Percentiles rank a stretch among this genome's conserved stretches.
Evolutionary conservation across 2,329 filamentous ascomycete genomes (phyloP).

Genomic region (Fusarium sp.): DNA sequence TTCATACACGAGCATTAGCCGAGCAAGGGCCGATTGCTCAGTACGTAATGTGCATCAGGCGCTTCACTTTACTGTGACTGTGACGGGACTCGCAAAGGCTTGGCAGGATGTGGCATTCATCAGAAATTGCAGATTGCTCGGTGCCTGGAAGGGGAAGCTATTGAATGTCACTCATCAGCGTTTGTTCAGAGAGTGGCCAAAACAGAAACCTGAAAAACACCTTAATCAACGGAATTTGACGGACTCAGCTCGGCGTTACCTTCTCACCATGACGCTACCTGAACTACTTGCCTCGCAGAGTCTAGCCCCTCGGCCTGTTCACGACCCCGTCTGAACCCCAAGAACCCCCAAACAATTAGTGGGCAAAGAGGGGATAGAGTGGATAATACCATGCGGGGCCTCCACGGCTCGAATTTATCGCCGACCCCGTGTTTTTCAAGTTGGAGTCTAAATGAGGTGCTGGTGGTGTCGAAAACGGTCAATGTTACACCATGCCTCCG

Average conservation of each 20-base stretch:
- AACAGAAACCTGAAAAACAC: constrained; percentile 13
- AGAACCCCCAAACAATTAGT: constrained; percentile 31
- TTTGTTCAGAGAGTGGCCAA: constrained; percentile 16
- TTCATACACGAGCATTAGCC: constrained; percentile 10
- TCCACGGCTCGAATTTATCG: constrained; percentile 33
- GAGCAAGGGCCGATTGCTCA: constrained; percentile 26
- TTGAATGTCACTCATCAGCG: constrained; percentile 25
- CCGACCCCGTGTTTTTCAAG: constrained; percentile 34
- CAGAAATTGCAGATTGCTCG: constrained; percentile 8
- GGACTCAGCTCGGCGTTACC: constrained; percentile 37
- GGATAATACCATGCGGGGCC: constrained; percentile 4
- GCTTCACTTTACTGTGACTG: not conserved
- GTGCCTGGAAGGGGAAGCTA: constrained; percentile 1
- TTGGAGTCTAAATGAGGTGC: not conserved
- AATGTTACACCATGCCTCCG: constrained; percentile 22
- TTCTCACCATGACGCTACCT: constrained; percentile 21
- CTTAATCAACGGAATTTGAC: constrained; percentile 1
- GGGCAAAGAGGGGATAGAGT: constrained; percentile 1
- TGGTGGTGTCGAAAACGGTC: constrained; percentile 22
- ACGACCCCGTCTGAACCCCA: constrained; percentile 29
- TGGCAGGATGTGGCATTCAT: constrained; percentile 10
- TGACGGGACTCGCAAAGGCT: constrained; percentile 12
- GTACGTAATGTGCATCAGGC: constrained; percentile 6
- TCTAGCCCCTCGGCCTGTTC: constrained; percentile 22
- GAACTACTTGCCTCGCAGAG: constrained; percentile 13